Percentiles rank a stretch among this genome's conserved stretches.
These are phyloP conservation scores for Acaromyces ingoldii DNA, from an alignment of 1,284 basidiomycete species.

Conservation along the genomic window DNA sequence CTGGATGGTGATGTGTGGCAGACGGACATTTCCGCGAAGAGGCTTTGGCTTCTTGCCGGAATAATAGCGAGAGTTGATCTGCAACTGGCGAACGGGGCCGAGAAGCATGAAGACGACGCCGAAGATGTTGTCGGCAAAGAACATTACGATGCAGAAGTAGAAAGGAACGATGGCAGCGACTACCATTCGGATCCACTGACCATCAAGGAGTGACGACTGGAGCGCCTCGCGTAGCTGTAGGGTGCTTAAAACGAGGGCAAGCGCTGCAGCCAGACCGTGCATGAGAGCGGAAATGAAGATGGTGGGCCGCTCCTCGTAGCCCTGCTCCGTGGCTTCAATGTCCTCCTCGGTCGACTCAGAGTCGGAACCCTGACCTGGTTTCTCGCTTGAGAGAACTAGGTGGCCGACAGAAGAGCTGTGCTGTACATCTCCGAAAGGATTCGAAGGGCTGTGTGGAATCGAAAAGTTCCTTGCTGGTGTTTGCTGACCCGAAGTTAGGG, in stretches of 20 bases:
- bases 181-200: conserved; percentile 61
- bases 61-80: conserved; percentile 52
- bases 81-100: conserved; percentile 64
- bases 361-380: no score
- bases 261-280: conserved; percentile 62
- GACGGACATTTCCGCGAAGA: conserved; percentile 59
- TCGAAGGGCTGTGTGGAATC: no score
- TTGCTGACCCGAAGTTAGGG: neutral
- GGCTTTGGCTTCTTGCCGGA: conserved; percentile 55
- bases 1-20: conserved; percentile 71
- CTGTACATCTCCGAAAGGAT: no score
- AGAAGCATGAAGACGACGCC: conserved; percentile 47
- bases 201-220: conserved; percentile 66
- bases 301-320: conserved; percentile 54
- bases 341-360: neutral
- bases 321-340: neutral
- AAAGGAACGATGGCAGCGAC: conserved; percentile 64
- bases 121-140: conserved; percentile 61
- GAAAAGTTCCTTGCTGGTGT: no score
- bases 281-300: conserved; percentile 74
- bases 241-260: conserved; percentile 56
- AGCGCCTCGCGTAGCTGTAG: conserved; percentile 63
- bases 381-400: neutral
- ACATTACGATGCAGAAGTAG: conserved; percentile 64
- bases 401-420: neutral